Evolutionary conservation across 129 eudicot genomes (phyloP), one percentile per base, ranked within the genome.

Genomic region (Flaveria robusta): DNA sequence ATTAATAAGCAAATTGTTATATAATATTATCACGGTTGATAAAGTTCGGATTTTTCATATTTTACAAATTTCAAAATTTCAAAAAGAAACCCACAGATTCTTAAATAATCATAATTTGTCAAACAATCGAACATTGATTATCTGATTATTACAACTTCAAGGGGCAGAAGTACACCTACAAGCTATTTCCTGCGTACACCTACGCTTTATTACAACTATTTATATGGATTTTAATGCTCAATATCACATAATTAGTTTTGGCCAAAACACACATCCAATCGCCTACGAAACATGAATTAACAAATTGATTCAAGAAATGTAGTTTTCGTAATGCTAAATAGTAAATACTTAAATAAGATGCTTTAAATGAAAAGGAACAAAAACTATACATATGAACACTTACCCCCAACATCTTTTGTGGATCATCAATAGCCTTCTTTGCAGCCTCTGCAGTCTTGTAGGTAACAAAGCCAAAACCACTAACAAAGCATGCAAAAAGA

Each of bases 381-480:
- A 52, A 11, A 14, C 37, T 19, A 73, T 9, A 23, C 37, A 39
- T 20, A 14, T 26, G 43, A 64, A 77, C 46, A 7, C 83, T 74
- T 80, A 89, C 96, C 81, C 88, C 96, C 50, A 89, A 82, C 66
- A 63, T 77, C 86, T 85, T 89, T 76, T 87, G 90, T 22, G 96
- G 89, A 72, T 83, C 89, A 66, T 87, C 96, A 19, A 89, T 79
- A 42, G 96, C 96, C 70, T 79, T 89, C 78, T 87, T 89, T 41
- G 96, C 87, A 66, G 86, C 90, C 85, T 85, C 92, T 22, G 83
- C 81, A 18, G 87, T 87, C 79, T 85, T 90, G 83, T 81, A 90
- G n/a, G 96, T 90, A 41, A 90, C 81, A 81, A 90, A 90, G 39
- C 96, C 96, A 49, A 90, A 90, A 54, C 96, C 92, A 76, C 96